Base-by-base conservation (phyloP, 1,284 basidiomycete species). In the Schizopora paradoxa region DNA sequence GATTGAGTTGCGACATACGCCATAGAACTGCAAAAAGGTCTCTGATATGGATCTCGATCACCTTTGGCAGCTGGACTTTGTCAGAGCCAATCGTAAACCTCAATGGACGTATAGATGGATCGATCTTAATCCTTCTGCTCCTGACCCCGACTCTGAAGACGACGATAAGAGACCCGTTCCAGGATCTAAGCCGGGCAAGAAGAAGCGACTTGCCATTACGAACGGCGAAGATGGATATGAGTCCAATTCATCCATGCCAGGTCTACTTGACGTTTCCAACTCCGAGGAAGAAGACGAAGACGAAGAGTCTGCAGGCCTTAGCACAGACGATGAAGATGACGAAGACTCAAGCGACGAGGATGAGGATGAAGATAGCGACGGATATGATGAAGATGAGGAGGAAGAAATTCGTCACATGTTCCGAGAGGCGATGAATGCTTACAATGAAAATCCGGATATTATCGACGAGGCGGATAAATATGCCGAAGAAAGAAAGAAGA, bases 401-500 rank as follows among this genome's bases (percentile, higher is more conserved):
- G 82, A 82, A 44, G 69, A 73, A 51, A 59, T 84, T 21, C 67
- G 78, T 16, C 76, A 78, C 26, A 59, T 79, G 62, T 51, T 77
- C 26, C 70, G 79, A 41, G 80, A 84, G 56, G 86, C 85, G 5
- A 84, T 86, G 81, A 78, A 86, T 49, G 66, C 71, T 7, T 77
- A 74, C 1, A 67, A 75, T 54, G 76, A 76, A 38, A 68, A 66
- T 45, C 66, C 73, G 7, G 81, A 79, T 45, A 77, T 77, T 59
- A 68, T 76, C 39, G 70, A 77, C 54, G 58, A 65, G 4, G 63
- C 66, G 6, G 67, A 74, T 29, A 61, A 70, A 2, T 52, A 70
- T 8, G 60, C 66, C 11, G 73, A 78, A 41, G 76, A 77, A 44
- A 67, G 70, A 44, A 80, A 79, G 58, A 74, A 69, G 11, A 89